Evolutionary conservation across 768 basidiomycete species (phyloP).

Genomic region (Flagelloscypha sp.): DNA sequence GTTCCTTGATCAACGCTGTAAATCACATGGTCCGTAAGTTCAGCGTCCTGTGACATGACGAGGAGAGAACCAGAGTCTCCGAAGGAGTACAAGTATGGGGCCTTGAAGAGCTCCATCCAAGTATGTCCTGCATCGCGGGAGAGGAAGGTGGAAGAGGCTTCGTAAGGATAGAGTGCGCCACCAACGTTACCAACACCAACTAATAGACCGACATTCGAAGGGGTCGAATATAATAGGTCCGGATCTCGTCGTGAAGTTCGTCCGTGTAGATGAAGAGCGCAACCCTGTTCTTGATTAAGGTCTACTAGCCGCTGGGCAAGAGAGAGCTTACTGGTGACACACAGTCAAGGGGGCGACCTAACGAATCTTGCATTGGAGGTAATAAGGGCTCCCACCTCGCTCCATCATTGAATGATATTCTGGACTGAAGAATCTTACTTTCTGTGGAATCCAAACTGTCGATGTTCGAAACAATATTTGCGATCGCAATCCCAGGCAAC

Average conservation of each 20-base stretch:
- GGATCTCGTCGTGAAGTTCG: conserved; percentile 91
- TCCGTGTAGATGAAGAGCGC: conserved; percentile 86
- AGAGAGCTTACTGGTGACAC: conserved; percentile 47
- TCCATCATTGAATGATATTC: conserved; percentile 98
- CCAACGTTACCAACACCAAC: conserved; percentile 98
- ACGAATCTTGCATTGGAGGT: conserved; percentile 72
- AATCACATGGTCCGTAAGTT: conserved; percentile 79
- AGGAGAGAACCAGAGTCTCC: conserved; percentile 94
- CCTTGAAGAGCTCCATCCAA: conserved; percentile 98
- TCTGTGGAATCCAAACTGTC: conserved; percentile 63
- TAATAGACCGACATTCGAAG: conserved; percentile 84
- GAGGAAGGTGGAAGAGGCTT: conserved; percentile 89
- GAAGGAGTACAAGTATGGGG: conserved; percentile 96
- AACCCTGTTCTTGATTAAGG: conserved; percentile 44
- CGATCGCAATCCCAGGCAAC: conserved; percentile 88
- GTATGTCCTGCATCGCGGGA: conserved; percentile 95
- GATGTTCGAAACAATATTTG: conserved; percentile 85
- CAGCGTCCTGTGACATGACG: conserved; percentile 92
- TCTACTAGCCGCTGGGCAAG: background rate
- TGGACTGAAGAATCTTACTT: conserved; percentile 70
- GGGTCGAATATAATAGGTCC: conserved; percentile 88
- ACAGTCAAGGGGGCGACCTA: conserved; percentile 66
- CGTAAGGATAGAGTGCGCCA: conserved; percentile 68
- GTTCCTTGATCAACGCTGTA: conserved; percentile 88
- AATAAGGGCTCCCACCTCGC: conserved; percentile 73